Conservation (phyloP, 2,329 filamentous ascomycete species). For the Trichoderma sp. region DNA sequence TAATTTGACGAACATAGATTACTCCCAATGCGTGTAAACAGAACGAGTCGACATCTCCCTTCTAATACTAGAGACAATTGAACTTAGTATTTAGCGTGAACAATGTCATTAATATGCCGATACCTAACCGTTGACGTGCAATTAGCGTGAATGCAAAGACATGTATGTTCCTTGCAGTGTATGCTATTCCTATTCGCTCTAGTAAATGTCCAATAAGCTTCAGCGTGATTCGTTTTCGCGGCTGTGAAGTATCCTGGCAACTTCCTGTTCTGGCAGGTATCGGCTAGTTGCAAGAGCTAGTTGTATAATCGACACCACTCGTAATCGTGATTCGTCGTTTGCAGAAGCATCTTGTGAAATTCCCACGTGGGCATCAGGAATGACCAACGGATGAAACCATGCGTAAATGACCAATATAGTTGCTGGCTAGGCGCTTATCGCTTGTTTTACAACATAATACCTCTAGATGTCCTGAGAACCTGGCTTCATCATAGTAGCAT, state of each 20-base stretch:
- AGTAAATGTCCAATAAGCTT: not conserved
- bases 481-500: not conserved
- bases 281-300: not conserved
- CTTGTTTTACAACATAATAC: not conserved
- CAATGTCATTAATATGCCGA: not conserved
- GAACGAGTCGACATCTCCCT: too few relatives aligned
- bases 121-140: not conserved
- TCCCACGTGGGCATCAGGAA: not conserved
- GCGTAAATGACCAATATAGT: not conserved
- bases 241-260: not conserved
- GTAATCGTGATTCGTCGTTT: not conserved
- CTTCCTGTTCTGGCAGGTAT: not conserved
- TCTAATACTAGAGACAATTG: not conserved
- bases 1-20: not conserved
- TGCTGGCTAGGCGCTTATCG: not conserved
- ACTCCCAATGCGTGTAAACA: constrained; percentile 18
- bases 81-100: not conserved
- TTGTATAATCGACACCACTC: not conserved
- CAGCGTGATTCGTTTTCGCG: not conserved
- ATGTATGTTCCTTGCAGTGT: not conserved
- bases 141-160: not conserved
- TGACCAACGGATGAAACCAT: not conserved
- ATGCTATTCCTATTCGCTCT: not conserved
- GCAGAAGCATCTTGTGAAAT: not conserved
- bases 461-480: fast-evolving